phyloP scores from a whole-genome alignment of 2,329 filamentous ascomycete species.

The Aspergillus candidus region DNA sequence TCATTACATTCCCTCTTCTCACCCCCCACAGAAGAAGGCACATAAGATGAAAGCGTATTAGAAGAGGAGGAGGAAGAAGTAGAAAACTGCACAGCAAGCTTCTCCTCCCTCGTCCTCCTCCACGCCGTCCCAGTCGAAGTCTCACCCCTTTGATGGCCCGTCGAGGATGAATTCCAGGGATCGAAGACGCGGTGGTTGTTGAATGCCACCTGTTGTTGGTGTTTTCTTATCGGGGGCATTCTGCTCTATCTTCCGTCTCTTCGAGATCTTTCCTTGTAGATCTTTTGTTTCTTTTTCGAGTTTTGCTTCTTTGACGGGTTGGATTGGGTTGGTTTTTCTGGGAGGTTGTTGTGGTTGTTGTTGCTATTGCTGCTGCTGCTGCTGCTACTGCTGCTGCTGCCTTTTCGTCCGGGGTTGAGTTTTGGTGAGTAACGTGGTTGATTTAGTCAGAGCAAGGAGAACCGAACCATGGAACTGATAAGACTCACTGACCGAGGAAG shows the following conservation, averaged over 20 bases:
- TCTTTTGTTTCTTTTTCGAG: too few relatives aligned
- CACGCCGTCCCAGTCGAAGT: constrained; percentile 60
- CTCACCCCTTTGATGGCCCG: constrained; percentile 73
- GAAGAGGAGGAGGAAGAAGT: constrained; percentile 49
- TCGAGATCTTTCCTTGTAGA: too few relatives aligned
- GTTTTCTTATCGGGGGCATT: constrained; percentile 1
- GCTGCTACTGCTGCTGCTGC: too few relatives aligned
- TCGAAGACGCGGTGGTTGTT: constrained; percentile 33
- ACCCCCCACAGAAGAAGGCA: not conserved
- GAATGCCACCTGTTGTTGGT: constrained; percentile 1
- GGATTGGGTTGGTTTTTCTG: too few relatives aligned
- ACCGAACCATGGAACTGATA: constrained; percentile 1
- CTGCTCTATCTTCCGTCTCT: not conserved
- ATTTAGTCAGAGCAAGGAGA: too few relatives aligned
- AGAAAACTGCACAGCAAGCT: constrained; percentile 64
- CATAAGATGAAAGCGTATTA: not conserved
- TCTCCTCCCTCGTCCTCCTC: constrained; percentile 63
- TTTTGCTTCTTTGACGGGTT: too few relatives aligned
- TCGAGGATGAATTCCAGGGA: constrained; percentile 59
- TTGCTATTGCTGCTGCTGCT: too few relatives aligned
- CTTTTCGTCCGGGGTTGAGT: too few relatives aligned
- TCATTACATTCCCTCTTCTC: not conserved
- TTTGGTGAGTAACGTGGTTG: too few relatives aligned
- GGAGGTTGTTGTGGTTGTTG: too few relatives aligned
- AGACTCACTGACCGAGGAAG: too few relatives aligned